Evolutionary conservation across 306 rosid species (phyloP).

Genomic region (Ochetophila trinervis): DNA sequence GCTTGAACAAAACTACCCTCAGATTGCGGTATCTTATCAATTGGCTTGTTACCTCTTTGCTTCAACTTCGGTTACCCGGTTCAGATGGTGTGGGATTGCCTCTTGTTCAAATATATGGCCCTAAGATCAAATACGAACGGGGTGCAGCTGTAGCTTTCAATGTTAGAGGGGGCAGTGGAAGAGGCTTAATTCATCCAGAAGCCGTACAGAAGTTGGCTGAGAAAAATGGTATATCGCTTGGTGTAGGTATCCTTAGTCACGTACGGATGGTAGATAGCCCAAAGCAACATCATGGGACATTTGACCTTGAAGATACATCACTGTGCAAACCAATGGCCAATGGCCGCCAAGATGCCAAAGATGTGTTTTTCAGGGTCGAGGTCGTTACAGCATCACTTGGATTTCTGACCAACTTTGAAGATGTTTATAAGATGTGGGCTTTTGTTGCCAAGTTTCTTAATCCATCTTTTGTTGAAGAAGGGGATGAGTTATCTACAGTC

Average conservation of each 20-base stretch:
- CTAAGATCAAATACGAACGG: constrained; percentile 93
- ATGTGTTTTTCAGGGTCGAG: constrained; percentile 69
- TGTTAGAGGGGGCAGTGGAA: constrained; percentile 52
- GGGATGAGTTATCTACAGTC: constrained; percentile 23
- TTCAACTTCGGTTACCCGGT: constrained; percentile 66
- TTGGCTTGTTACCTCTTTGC: constrained; percentile 91
- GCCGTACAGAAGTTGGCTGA: constrained; percentile 88
- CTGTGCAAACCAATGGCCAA: constrained; percentile 84
- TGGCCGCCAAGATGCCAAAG: constrained; percentile 58
- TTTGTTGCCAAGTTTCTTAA: constrained; percentile 90
- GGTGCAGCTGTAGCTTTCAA: constrained; percentile 96
- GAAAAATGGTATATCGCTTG: constrained; percentile 76
- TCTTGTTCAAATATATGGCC: constrained; percentile 89
- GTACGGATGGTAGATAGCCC: constrained; percentile 58
- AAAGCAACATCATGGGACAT: constrained; percentile 45
- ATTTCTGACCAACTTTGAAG: constrained; percentile 89
- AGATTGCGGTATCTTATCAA: constrained; percentile 82
- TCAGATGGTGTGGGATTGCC: constrained; percentile 38
- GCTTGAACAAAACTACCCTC: constrained; percentile 83
- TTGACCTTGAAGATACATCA: constrained; percentile 55
- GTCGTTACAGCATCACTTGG: constrained; percentile 92
- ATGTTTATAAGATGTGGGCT: constrained; percentile 93
- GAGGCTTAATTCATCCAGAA: constrained; percentile 80
- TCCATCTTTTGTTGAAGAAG: constrained; percentile 55
- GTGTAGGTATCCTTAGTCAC: constrained; percentile 86